Evolutionary conservation across 2,329 filamentous ascomycete genomes (phyloP).

Genomic region (Ophiostoma piceae): DNA sequence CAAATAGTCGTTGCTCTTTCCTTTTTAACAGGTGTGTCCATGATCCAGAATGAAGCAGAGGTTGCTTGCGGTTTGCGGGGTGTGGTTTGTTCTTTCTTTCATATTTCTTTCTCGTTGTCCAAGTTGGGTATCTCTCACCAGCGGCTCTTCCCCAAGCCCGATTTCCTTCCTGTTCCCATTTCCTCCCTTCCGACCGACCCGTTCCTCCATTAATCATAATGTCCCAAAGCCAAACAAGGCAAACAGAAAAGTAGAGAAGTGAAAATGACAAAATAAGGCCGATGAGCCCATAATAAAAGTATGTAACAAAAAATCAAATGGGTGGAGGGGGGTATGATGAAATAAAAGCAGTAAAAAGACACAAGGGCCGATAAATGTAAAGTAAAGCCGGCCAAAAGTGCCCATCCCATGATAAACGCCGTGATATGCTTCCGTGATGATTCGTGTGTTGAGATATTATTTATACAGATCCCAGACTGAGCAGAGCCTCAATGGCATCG

Average conservation of each 20-base stretch:
- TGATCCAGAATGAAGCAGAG: not conserved
- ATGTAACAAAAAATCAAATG: conserved; percentile 15
- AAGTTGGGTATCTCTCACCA: not conserved
- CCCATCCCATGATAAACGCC: conserved; percentile 41
- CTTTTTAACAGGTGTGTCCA: not conserved
- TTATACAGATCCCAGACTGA: conserved; percentile 75
- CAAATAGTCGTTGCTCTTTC: not conserved
- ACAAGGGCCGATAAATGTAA: conserved; percentile 12
- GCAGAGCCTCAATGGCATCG: conserved; percentile 73
- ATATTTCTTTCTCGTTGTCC: conserved; percentile 12
- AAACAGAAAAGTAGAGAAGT: not conserved
- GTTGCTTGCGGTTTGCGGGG: not conserved
- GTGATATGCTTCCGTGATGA: conserved; percentile 41
- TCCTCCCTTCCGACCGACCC: not conserved
- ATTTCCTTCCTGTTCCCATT: conserved; percentile 1
- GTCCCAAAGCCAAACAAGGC: conserved; percentile 13
- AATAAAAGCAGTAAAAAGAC: conserved; percentile 13
- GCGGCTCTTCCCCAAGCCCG: conserved; percentile 1
- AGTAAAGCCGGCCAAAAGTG: conserved; percentile 13
- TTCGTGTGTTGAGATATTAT: conserved; percentile 11
- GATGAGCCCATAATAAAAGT: conserved; percentile 6
- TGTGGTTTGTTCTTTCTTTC: conserved; percentile 2
- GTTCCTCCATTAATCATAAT: not conserved
- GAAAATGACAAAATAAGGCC: conserved; percentile 11
- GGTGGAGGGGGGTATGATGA: conserved; percentile 15